A percentile compares a stretch with the other conserved stretches of the same genome.
Conservation (phyloP, 768 basidiomycete genomes). For the Pleurotus ostreatus region DNA sequence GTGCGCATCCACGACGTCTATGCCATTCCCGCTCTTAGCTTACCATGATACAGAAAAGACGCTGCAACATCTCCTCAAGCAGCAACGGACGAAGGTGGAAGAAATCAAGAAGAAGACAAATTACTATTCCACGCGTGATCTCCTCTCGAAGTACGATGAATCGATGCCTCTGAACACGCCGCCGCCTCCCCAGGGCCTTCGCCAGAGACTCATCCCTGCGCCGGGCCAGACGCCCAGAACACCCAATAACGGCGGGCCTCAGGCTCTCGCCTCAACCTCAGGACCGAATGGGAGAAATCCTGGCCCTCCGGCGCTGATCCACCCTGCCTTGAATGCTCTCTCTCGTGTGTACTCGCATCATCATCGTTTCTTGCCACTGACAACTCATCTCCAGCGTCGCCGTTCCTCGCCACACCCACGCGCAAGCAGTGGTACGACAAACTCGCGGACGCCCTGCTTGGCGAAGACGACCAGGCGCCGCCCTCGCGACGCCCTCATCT, state of each 20-base stretch:
- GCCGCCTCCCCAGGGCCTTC: conserved; percentile 18
- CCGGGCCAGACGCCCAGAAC: conserved; percentile 16
- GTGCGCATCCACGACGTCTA: conserved; percentile 31
- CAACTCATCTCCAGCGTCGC: no score
- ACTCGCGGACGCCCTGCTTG: no score
- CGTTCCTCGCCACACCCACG: no score
- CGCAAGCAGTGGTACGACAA: no score
- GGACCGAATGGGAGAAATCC: neutral
- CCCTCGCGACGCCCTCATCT: no score
- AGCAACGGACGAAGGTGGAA: conserved; percentile 83
- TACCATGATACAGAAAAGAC: conserved; percentile 61
- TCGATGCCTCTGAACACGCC: conserved; percentile 31
- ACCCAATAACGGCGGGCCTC: neutral
- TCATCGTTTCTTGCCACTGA: no score
- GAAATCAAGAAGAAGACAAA: conserved; percentile 98
- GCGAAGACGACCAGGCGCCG: no score
- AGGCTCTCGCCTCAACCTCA: no score
- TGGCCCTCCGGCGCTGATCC: no score
- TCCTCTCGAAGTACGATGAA: conserved; percentile 89
- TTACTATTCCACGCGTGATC: conserved; percentile 86
- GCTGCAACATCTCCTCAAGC: conserved; percentile 65
- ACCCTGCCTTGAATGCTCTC: no score
- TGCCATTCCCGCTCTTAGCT: conserved; percentile 5
- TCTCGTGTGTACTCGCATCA: no score
- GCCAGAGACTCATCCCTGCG: conserved; percentile 30